phyloP scores from a whole-genome alignment of 805 yeast genomes.

The Candida wancherniae region DNA sequence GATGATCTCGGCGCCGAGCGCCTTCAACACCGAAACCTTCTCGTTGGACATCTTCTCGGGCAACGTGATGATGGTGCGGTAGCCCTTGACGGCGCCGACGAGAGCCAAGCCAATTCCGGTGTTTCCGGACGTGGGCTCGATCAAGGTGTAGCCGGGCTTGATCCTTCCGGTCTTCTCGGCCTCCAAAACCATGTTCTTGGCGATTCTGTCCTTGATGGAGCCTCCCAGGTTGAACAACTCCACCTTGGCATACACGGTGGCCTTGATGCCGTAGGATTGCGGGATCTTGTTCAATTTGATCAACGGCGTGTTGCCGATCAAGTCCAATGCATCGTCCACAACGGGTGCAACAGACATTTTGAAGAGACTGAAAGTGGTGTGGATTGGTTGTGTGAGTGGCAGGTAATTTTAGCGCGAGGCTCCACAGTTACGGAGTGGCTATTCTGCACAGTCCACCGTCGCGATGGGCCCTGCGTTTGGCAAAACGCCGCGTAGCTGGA shows the following conservation, averaged over 20 bases:
- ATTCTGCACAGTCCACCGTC: no score
- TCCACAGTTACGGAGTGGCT: no score
- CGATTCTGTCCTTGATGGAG: constrained; percentile 84
- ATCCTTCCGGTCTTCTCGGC: constrained; percentile 75
- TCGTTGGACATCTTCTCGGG: constrained; percentile 93
- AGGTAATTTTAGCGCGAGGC: no score
- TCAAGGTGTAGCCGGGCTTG: constrained; percentile 80
- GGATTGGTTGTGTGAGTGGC: no score
- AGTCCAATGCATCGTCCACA: constrained; percentile 57
- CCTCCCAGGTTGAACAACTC: constrained; percentile 89
- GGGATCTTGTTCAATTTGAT: constrained; percentile 73
- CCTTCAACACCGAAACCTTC: constrained; percentile 81
- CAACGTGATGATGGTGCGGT: constrained; percentile 78
- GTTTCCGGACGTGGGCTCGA: constrained; percentile 89
- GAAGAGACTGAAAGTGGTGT: no score
- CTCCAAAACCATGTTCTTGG: constrained; percentile 79
- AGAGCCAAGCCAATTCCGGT: constrained; percentile 89
- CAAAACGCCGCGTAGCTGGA: no score
- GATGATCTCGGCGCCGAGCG: constrained; percentile 85
- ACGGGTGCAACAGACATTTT: constrained; percentile 31
- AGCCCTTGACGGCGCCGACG: constrained; percentile 82
- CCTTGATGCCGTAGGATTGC: constrained; percentile 68
- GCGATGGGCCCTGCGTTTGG: no score
- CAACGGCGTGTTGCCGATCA: constrained; percentile 83
- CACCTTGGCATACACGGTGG: constrained; percentile 65